These are phyloP conservation scores for Hypoxylon sp. DNA, from an alignment of 2,329 filamentous ascomycete genomes.

Conservation along the genomic window DNA sequence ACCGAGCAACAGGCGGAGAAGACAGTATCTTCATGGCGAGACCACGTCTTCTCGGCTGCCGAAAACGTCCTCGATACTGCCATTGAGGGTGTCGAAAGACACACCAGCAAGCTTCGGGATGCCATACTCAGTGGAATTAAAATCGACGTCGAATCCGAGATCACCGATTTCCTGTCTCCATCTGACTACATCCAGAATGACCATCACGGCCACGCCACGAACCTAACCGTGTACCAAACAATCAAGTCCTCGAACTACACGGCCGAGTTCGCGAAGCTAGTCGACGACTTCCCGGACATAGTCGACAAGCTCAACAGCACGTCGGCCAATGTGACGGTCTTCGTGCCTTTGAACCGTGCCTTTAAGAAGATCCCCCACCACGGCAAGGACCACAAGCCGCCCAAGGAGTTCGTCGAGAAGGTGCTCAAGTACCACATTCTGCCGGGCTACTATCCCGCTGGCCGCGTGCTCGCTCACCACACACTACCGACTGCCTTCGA, in stretches of 20 bases:
- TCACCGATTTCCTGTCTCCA: constrained; percentile 43
- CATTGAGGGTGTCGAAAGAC: constrained; percentile 40
- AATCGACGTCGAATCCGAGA: constrained; percentile 28
- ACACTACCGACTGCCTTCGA: constrained; percentile 80
- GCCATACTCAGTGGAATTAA: constrained; percentile 36
- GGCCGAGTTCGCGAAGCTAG: constrained; percentile 80
- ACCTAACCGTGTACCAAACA: constrained; percentile 84
- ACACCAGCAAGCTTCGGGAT: constrained; percentile 37
- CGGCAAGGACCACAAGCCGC: constrained; percentile 67
- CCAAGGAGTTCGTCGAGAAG: constrained; percentile 78
- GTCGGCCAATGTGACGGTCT: constrained; percentile 81
- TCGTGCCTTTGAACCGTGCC: constrained; percentile 82
- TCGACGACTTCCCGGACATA: constrained; percentile 80
- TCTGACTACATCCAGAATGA: constrained; percentile 20
- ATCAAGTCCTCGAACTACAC: constrained; percentile 83
- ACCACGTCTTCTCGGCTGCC: constrained; percentile 29
- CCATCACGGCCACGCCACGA: constrained; percentile 53
- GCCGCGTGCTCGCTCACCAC: constrained; percentile 75
- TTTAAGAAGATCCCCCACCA: constrained; percentile 74
- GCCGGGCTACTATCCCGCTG: constrained; percentile 75
- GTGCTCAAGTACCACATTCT: constrained; percentile 83
- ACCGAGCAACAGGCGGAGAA: constrained; percentile 39
- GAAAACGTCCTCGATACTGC: constrained; percentile 34
- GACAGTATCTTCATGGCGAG: constrained; percentile 44
- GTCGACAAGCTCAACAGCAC: constrained; percentile 82